These are phyloP conservation scores for Ceratocystis colombiana DNA, from an alignment of 2,329 filamentous ascomycete genomes.

Conservation along the genomic window DNA sequence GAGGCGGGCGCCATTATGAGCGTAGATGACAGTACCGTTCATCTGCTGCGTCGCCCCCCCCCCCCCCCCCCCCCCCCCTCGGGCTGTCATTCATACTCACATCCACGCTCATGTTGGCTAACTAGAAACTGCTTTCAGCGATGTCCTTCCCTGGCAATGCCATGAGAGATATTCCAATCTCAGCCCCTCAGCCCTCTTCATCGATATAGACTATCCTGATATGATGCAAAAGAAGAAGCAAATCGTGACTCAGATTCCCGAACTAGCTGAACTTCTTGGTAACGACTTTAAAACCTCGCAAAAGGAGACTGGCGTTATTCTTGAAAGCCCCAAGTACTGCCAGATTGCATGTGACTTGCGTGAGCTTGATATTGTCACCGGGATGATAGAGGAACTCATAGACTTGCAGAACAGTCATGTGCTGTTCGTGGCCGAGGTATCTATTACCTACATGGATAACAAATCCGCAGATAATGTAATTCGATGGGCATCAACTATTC, in stretches of 20 bases:
- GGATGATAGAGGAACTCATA: slow-evolving; percentile 48
- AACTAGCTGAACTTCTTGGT: slow-evolving; percentile 40
- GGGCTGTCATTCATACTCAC: background rate
- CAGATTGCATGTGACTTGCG: slow-evolving; percentile 75
- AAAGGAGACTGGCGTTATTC: slow-evolving; percentile 38
- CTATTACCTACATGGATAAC: slow-evolving; percentile 79
- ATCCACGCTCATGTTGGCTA: slow-evolving; percentile 15
- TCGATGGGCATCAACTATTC: slow-evolving; percentile 62
- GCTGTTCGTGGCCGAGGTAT: slow-evolving; percentile 80
- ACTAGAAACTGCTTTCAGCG: slow-evolving; percentile 42
- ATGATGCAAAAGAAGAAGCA: slow-evolving; percentile 64
- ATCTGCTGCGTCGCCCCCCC: background rate
- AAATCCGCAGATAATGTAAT: slow-evolving; percentile 63
- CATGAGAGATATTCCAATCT: slow-evolving; percentile 54
- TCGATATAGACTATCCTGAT: slow-evolving; percentile 79
- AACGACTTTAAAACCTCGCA: slow-evolving; percentile 31
- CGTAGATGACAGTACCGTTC: background rate
- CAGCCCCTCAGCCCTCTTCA: slow-evolving; percentile 54
- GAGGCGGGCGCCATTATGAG: too few relatives aligned
- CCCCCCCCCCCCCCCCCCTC: background rate
- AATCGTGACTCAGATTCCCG: slow-evolving; percentile 53
- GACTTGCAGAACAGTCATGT: slow-evolving; percentile 51
- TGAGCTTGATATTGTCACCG: slow-evolving; percentile 51
- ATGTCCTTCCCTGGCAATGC: slow-evolving; percentile 78
- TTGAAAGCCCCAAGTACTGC: slow-evolving; percentile 60